Evolutionary conservation across 2,329 filamentous ascomycete species (phyloP).

Genomic region (Tolypocladium tropicale): DNA sequence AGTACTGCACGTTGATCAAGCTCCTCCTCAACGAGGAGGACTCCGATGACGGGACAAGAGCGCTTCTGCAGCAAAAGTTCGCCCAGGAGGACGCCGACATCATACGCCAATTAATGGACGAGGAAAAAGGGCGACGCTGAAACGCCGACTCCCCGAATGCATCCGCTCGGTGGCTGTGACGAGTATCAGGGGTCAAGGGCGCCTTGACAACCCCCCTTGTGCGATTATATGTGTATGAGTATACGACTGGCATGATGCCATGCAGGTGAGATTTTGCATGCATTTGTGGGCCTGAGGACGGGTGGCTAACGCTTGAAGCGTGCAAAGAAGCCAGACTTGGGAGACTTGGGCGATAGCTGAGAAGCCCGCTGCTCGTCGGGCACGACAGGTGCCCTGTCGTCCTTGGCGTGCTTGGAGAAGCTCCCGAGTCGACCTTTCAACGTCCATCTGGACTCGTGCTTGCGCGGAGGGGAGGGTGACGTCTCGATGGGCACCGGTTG

Average conservation of each 20-base stretch:
- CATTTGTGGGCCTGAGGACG: no score
- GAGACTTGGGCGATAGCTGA: constrained; percentile 17
- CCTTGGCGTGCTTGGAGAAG: constrained; percentile 16
- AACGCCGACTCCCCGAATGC: neutral
- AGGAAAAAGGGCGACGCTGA: constrained; percentile 24
- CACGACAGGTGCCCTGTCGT: constrained; percentile 12
- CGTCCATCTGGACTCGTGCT: constrained; percentile 39
- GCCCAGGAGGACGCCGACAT: constrained; percentile 36
- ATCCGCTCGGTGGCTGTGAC: neutral
- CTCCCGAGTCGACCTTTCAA: constrained; percentile 31
- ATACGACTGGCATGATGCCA: neutral
- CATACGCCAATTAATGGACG: constrained; percentile 38
- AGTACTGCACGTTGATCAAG: constrained; percentile 48
- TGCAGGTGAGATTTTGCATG: neutral
- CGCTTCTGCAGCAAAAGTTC: constrained; percentile 32
- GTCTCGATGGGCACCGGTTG: constrained; percentile 4
- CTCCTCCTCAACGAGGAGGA: constrained; percentile 31
- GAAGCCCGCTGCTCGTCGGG: constrained; percentile 7
- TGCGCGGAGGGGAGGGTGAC: constrained; percentile 24
- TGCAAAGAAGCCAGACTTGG: constrained; percentile 29
- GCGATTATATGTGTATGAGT: constrained; percentile 5
- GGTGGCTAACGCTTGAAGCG: constrained; percentile 30
- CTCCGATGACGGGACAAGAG: constrained; percentile 19
- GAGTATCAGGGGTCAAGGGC: neutral
- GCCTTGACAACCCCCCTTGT: neutral